phyloP scores from a whole-genome alignment of 257 asterid genomes.

The Nicotiana knightiana region DNA sequence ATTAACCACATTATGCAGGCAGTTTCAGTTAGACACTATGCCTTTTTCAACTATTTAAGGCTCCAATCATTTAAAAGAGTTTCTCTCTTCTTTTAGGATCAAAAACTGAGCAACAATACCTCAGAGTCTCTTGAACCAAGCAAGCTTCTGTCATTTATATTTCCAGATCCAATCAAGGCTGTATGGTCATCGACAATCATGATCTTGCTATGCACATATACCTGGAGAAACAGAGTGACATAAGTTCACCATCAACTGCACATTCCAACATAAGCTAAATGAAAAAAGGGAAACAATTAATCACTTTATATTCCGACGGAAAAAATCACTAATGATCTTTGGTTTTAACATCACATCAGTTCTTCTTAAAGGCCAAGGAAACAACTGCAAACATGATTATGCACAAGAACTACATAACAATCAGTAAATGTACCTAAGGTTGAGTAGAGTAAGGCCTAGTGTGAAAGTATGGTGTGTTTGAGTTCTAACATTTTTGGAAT shows the following conservation, averaged over 20 bases:
- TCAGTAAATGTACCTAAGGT: neutral
- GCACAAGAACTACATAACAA: neutral
- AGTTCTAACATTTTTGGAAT: neutral
- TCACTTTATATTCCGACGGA: neutral
- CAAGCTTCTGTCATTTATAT: conserved; percentile 87
- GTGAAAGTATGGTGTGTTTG: neutral
- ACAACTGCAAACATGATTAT: neutral
- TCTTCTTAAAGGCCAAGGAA: conserved; percentile 1
- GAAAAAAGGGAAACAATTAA: neutral
- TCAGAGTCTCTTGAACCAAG: conserved; percentile 98
- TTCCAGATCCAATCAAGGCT: conserved; percentile 83
- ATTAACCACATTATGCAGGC: neutral
- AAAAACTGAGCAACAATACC: conserved; percentile 37
- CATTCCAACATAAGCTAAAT: neutral
- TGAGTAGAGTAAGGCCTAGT: neutral
- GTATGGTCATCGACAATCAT: conserved; percentile 81
- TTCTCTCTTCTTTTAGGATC: neutral
- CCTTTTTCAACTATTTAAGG: neutral
- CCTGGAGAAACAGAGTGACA: conserved; percentile 27
- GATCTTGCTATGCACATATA: conserved; percentile 97
- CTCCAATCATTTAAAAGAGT: neutral
- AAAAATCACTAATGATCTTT: neutral
- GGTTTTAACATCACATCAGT: neutral
- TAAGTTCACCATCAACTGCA: neutral
- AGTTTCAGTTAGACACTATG: neutral